Evolutionary conservation across 805 yeast species (phyloP), one percentile per base, ranked within the genome.

Genomic region (Pichia exigua): DNA sequence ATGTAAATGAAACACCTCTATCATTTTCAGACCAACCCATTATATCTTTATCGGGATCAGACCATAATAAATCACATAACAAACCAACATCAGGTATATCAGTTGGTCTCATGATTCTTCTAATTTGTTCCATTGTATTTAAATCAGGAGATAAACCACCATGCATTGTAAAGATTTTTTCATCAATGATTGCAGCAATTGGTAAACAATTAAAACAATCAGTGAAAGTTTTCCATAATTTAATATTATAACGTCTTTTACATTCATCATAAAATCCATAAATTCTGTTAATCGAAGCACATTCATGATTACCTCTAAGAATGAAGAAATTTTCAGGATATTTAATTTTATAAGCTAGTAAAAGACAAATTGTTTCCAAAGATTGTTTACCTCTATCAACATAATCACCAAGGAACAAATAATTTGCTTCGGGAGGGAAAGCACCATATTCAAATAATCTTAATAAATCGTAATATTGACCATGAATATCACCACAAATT

Each of bases 1-100:
- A 92, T n/a, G 98, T 92, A 71, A 91, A 92, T 26, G 97, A 90
- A 56, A 92, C 98, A 67, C 98, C 98, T 73, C 99, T 87, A 74
- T 94, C 99, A 70, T 94, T 92, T 74, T 94, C 99, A 62, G 95
- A 85, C 99, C 99, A 92, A 20, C 98, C 99, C 35, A 94, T 89
- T 61, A 92, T 91, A 71, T 91, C 97, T 72, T 94, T 92, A 71
- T 92, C 98, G 26, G 99, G 99, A 70, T 92, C 99, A 2, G 97
- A 87, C 99, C 99, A 92, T 64, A 92, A 79, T 69, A 92, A 78
- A 71, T 92, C 99, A 76, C 97, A 92, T 63, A 92, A 78, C 63
- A 92, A 79, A 27, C 99, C 99, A 55, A 90, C 96, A 71, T 92
- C 99, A 51, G 99, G 99, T 61, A 92, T 90, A 76, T 92, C 99